These are phyloP conservation scores for Ilyonectria destructans DNA, from an alignment of 2,329 filamentous ascomycete species.

Conservation along the genomic window DNA sequence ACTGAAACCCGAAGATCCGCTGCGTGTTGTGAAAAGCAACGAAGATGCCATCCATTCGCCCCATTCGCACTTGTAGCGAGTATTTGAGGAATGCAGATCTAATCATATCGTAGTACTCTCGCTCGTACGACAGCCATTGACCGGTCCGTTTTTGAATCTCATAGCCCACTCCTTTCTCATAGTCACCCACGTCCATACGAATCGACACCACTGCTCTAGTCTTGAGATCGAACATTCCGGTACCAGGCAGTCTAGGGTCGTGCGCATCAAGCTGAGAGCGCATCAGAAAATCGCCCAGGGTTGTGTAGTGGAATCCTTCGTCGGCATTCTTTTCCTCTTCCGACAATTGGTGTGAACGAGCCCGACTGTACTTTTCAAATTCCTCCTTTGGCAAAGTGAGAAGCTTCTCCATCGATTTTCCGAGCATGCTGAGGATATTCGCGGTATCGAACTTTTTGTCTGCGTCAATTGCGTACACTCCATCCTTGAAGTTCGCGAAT, in stretches of 20 bases:
- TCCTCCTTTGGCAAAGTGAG: conserved; percentile 87
- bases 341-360: conserved; percentile 77
- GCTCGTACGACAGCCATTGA: conserved; percentile 91
- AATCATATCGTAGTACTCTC: conserved; percentile 98
- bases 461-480: conserved; percentile 93
- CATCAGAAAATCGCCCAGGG: conserved; percentile 90
- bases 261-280: conserved; percentile 95
- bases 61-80: conserved; percentile 95
- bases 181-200: conserved; percentile 85
- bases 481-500: conserved; percentile 87
- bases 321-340: conserved; percentile 80
- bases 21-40: conserved; percentile 96
- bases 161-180: conserved; percentile 85
- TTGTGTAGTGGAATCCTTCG: conserved; percentile 91
- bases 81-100: conserved; percentile 96
- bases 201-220: conserved; percentile 93
- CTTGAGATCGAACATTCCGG: conserved; percentile 96
- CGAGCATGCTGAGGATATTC: conserved; percentile 91
- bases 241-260: conserved; percentile 88
- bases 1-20: conserved; percentile 98
- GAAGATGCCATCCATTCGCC: conserved; percentile 98
- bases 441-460: conserved; percentile 92
- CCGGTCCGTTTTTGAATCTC: conserved; percentile 86
- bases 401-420: conserved; percentile 97
- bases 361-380: conserved; percentile 87